Percentiles rank a stretch among this genome's conserved stretches.
phyloP scores from a whole-genome alignment of 345 rosid species.

The Abelmoschus esculentus region DNA sequence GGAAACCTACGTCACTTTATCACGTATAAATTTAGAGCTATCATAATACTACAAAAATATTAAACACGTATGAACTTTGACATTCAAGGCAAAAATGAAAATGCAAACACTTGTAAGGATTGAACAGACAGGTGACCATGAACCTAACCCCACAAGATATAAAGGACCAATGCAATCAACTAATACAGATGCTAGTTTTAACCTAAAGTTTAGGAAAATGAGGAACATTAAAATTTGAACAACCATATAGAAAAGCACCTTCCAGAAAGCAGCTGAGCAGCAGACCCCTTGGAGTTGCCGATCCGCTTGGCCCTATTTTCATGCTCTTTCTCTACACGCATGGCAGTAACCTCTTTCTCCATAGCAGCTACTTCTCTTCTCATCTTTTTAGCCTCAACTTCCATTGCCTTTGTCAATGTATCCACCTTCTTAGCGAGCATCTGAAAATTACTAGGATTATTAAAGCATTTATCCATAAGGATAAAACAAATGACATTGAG shows the following conservation, averaged over 20 bases:
- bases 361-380: slow-evolving; percentile 95
- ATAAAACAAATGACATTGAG: not conserved
- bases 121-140: not conserved
- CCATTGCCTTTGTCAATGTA: slow-evolving; percentile 97
- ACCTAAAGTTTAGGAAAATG: not conserved
- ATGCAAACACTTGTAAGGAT: not conserved
- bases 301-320: slow-evolving; percentile 66
- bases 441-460: slow-evolving; percentile 30
- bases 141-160: not conserved
- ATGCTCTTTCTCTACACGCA: slow-evolving; percentile 88
- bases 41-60: not conserved
- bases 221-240: not conserved
- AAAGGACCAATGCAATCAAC: not conserved
- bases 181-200: not conserved
- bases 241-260: slow-evolving; percentile 39
- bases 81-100: not conserved
- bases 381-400: slow-evolving; percentile 98
- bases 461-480: slow-evolving; percentile 14
- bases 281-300: slow-evolving; percentile 54
- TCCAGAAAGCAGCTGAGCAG: slow-evolving; percentile 74
- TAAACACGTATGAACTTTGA: not conserved
- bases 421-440: slow-evolving; percentile 96
- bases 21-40: not conserved
- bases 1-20: not conserved
- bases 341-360: slow-evolving; percentile 98